Evolutionary conservation across 2,329 filamentous ascomycete genomes (phyloP).

Genomic region (Beauveria rudraprayagi): DNA sequence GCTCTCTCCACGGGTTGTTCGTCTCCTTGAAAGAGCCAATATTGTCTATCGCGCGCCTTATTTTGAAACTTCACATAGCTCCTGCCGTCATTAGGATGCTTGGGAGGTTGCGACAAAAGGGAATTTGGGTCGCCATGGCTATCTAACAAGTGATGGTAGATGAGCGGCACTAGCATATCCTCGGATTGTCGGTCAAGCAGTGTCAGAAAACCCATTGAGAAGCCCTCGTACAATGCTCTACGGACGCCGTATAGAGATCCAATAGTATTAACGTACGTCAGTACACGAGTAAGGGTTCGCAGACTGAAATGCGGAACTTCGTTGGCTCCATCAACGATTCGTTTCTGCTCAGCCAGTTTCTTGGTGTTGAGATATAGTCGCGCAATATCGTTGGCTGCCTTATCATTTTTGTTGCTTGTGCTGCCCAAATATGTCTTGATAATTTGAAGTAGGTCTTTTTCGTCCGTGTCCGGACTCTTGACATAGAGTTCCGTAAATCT

Average conservation of each 20-base stretch:
- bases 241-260: constrained; percentile 76
- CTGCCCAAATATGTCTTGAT: constrained; percentile 81
- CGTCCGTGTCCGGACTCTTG: constrained; percentile 75
- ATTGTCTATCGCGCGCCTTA: constrained; percentile 58
- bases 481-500: constrained; percentile 96
- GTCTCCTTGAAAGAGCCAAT: constrained; percentile 78
- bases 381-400: constrained; percentile 72
- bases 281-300: constrained; percentile 79
- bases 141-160: constrained; percentile 71
- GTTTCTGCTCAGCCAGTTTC: constrained; percentile 68
- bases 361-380: constrained; percentile 85
- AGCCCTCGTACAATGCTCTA: constrained; percentile 84
- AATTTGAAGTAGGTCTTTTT: constrained; percentile 79
- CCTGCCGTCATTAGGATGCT: constrained; percentile 66
- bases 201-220: constrained; percentile 96
- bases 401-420: constrained; percentile 61
- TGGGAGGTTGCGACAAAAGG: constrained; percentile 70
- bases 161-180: constrained; percentile 65
- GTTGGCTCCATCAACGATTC: constrained; percentile 86
- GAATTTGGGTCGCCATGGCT: constrained; percentile 59
- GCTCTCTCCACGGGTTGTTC: constrained; percentile 57
- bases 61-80: constrained; percentile 73
- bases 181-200: constrained; percentile 79
- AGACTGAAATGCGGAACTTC: constrained; percentile 97
- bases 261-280: constrained; percentile 83